Percentiles rank a stretch among this genome's conserved stretches.
Evolutionary conservation across 495 filamentous ascomycete species (phyloP).

Genomic region (Sordaria brevicollis): DNA sequence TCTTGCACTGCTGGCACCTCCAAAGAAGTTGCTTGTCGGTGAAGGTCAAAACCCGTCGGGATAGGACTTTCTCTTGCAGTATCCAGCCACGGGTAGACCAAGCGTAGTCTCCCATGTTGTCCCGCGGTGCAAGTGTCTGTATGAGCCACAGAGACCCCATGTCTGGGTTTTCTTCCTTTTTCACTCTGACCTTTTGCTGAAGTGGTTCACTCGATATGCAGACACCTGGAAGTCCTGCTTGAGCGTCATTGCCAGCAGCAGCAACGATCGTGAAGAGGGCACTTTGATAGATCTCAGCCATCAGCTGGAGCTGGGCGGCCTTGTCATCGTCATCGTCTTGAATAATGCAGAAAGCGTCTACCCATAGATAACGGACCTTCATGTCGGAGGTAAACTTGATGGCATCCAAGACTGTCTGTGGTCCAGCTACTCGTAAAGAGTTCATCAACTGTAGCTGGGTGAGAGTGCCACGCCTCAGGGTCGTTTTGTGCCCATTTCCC

Average conservation of each 20-base stretch:
- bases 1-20: constrained; percentile 12
- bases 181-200: background rate
- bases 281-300: constrained; percentile 11
- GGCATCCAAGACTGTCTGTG: background rate
- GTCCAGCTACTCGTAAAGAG: background rate
- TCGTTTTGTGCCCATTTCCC: background rate
- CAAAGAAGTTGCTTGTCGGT: constrained; percentile 25
- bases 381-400: background rate
- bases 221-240: background rate
- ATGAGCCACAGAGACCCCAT: background rate
- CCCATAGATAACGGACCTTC: constrained; percentile 6
- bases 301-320: constrained; percentile 11
- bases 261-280: background rate
- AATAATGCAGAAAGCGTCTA: constrained; percentile 20
- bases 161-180: background rate
- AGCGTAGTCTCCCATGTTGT: constrained; percentile 7
- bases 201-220: accelerated
- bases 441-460: background rate
- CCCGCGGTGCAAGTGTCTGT: background rate
- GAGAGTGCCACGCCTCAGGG: background rate
- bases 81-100: constrained; percentile 33
- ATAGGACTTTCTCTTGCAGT: constrained; percentile 31
- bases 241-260: background rate
- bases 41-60: constrained; percentile 24
- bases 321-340: constrained; percentile 18